Conservation (phyloP, 176 grass and related monocot genomes). For the Rhynchospora tenuis region DNA sequence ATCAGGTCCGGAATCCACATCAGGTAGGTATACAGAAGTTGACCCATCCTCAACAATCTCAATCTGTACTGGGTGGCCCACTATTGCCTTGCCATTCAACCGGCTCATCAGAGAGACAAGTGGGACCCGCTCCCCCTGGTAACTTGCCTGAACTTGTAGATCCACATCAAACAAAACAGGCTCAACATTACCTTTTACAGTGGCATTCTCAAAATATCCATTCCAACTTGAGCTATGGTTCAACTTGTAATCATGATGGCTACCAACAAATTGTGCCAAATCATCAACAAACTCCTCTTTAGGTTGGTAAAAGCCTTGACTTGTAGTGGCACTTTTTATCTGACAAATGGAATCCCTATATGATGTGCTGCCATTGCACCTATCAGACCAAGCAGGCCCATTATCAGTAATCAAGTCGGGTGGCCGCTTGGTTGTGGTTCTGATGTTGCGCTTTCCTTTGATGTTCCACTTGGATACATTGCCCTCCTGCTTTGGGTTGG, state of each 20-base stretch:
- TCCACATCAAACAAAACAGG: constrained; percentile 69
- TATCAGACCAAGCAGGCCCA: constrained; percentile 35
- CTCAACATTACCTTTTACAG: constrained; percentile 33
- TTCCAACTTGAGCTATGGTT: constrained; percentile 49
- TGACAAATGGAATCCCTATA: constrained; percentile 35
- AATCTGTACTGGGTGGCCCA: constrained; percentile 95
- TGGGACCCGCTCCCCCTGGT: constrained; percentile 96
- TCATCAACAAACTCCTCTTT: constrained; percentile 54
- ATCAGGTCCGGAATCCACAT: constrained; percentile 36
- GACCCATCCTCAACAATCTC: constrained; percentile 84
- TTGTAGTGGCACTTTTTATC: constrained; percentile 25
- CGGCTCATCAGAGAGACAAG: constrained; percentile 97
- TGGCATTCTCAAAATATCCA: constrained; percentile 43
- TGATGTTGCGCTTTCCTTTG: constrained; percentile 98
- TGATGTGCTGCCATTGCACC: constrained; percentile 37
- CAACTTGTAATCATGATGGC: constrained; percentile 41
- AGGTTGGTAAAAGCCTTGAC: constrained; percentile 43
- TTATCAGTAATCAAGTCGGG: constrained; percentile 38
- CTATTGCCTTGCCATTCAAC: constrained; percentile 95
- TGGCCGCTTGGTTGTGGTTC: constrained; percentile 47
- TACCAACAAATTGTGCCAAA: constrained; percentile 46
- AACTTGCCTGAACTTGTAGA: constrained; percentile 86
- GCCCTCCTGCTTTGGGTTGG: constrained; percentile 54
- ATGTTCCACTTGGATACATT: constrained; percentile 85
- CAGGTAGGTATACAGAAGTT: constrained; percentile 47